A percentile compares a stretch with the other conserved stretches of the same genome.
Evolutionary conservation across 768 basidiomycete species (phyloP).

Genomic region (Paxillus ammoniavirescens): DNA sequence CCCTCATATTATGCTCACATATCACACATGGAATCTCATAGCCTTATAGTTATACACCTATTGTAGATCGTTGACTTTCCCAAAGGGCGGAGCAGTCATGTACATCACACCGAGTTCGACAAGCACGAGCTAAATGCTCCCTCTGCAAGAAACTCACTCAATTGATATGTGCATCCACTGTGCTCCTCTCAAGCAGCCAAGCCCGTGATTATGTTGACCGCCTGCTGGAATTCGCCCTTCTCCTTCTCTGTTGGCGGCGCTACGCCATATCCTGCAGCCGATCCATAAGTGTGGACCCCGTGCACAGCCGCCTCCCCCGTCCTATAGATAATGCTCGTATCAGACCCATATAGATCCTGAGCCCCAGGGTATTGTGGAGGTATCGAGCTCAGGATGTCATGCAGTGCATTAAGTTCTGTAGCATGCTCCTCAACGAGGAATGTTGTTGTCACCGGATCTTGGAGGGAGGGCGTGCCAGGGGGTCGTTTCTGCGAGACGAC

Average conservation of each 20-base stretch:
- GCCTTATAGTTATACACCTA: not conserved
- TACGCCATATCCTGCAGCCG: slow-evolving; percentile 47
- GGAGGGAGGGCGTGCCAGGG: slow-evolving; percentile 44
- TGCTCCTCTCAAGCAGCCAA: slow-evolving; percentile 29
- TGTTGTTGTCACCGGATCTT: slow-evolving; percentile 42
- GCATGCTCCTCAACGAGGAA: slow-evolving; percentile 32
- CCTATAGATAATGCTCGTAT: slow-evolving; percentile 63
- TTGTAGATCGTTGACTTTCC: not conserved
- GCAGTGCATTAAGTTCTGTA: slow-evolving; percentile 55
- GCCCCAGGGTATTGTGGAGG: slow-evolving; percentile 48
- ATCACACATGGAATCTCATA: not conserved
- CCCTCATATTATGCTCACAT: not conserved
- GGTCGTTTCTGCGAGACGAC: slow-evolving; percentile 49
- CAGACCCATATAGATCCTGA: slow-evolving; percentile 70
- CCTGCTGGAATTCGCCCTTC: slow-evolving; percentile 65
- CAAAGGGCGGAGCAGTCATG: not conserved
- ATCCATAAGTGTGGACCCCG: slow-evolving; percentile 55
- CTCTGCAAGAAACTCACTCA: no score
- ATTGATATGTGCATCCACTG: no score
- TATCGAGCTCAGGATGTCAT: slow-evolving; percentile 52
- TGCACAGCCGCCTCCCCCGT: slow-evolving; percentile 46
- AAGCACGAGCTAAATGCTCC: not conserved
- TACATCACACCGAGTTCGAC: not conserved
- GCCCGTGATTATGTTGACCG: slow-evolving; percentile 62
- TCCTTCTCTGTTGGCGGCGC: slow-evolving; percentile 57